Conservation (phyloP, 73 alveolate genomes). For the Paramecium tetraurelia region DNA sequence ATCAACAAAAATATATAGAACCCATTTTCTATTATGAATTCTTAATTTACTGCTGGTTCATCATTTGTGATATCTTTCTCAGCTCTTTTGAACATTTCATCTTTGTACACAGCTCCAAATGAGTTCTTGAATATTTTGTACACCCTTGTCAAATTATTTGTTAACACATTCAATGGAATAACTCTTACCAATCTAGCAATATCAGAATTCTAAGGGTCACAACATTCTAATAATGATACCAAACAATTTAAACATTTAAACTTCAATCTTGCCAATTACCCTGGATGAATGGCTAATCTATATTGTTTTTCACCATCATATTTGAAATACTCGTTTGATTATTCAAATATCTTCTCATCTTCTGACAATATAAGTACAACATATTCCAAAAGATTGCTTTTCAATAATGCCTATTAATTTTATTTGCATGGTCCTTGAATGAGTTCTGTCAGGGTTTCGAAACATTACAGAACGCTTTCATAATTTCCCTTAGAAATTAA, state of each 20-base stretch:
- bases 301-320: neutral
- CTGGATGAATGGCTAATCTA: conserved; percentile 14
- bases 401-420: conserved; percentile 48
- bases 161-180: conserved; percentile 54
- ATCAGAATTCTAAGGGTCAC: conserved; percentile 54
- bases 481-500: conserved; percentile 15
- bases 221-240: conserved; percentile 62
- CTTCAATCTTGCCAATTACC: conserved; percentile 59
- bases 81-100: conserved; percentile 29
- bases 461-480: conserved; percentile 63
- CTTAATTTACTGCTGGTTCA: conserved; percentile 24
- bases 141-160: conserved; percentile 33
- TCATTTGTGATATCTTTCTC: neutral
- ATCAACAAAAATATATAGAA: conserved; percentile 49
- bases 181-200: conserved; percentile 62
- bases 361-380: conserved; percentile 46
- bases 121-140: conserved; percentile 36
- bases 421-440: conserved; percentile 69
- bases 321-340: neutral
- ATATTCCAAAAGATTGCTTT: conserved; percentile 60
- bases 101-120: conserved; percentile 14
- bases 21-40: conserved; percentile 67
- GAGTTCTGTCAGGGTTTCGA: conserved; percentile 66
- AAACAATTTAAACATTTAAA: conserved; percentile 60
- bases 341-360: conserved; percentile 49